Conservation (phyloP, 2,329 filamentous ascomycete species). For the Fusarium stilboides region DNA sequence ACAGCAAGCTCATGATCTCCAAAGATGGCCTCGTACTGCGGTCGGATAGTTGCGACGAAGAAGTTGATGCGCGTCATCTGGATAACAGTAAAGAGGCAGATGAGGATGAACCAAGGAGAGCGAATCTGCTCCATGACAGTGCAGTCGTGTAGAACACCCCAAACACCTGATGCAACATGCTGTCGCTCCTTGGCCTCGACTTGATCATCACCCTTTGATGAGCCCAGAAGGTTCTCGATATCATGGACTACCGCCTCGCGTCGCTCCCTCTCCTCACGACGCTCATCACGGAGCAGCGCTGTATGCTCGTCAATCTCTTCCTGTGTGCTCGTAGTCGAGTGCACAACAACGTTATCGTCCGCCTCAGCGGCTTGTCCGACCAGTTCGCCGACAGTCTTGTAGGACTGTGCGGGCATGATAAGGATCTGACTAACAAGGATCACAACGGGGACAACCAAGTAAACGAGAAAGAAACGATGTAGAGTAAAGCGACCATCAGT, state of each 20-base stretch:
- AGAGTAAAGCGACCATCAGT: constrained; percentile 71
- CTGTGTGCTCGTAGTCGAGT: constrained; percentile 45
- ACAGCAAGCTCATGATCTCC: constrained; percentile 72
- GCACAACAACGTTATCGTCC: constrained; percentile 51
- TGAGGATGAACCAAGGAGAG: constrained; percentile 87
- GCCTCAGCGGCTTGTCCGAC: constrained; percentile 78
- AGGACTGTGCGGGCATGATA: constrained; percentile 81
- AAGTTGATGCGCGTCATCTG: constrained; percentile 91
- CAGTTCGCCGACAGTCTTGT: constrained; percentile 89
- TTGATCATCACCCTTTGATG: constrained; percentile 72
- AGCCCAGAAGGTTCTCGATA: constrained; percentile 81
- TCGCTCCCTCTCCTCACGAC: constrained; percentile 71
- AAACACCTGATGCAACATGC: constrained; percentile 82
- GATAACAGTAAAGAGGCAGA: constrained; percentile 84
- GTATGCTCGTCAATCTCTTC: constrained; percentile 69
- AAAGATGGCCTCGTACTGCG: constrained; percentile 86
- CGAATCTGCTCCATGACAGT: constrained; percentile 80
- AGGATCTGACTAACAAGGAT: constrained; percentile 78
- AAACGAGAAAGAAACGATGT: constrained; percentile 78
- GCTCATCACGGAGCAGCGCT: constrained; percentile 68
- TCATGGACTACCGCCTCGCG: constrained; percentile 77
- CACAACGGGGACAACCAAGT: constrained; percentile 77
- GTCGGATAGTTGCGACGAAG: constrained; percentile 88
- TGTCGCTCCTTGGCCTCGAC: constrained; percentile 77
- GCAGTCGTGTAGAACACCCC: constrained; percentile 85